Conservation (phyloP, 1,284 basidiomycete genomes). For the Mycena sp. region DNA sequence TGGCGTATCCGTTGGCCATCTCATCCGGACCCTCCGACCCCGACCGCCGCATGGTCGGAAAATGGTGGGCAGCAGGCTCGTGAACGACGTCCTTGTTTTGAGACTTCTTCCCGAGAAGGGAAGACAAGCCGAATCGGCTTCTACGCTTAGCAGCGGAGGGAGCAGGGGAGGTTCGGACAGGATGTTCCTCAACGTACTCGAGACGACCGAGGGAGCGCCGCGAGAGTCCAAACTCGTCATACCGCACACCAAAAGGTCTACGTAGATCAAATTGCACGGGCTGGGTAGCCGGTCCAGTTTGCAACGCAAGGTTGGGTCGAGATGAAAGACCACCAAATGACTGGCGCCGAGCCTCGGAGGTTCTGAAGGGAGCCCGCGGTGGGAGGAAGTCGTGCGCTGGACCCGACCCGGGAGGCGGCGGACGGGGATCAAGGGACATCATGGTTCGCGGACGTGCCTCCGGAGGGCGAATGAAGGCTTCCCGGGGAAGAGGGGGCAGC, state of each 20-base stretch:
- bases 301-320: conserved; percentile 59
- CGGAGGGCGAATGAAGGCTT: conserved; percentile 52
- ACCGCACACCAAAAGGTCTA: conserved; percentile 47
- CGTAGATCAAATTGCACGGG: conserved; percentile 42
- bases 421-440: conserved; percentile 65
- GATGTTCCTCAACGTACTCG: conserved; percentile 55
- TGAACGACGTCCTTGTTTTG: conserved; percentile 48
- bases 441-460: conserved; percentile 72
- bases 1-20: conserved; percentile 49
- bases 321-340: conserved; percentile 76
- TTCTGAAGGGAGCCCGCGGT: conserved; percentile 71
- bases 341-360: conserved; percentile 67
- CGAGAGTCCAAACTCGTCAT: conserved; percentile 76
- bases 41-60: conserved; percentile 54
- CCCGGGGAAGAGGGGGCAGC: conserved; percentile 77
- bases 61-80: conserved; percentile 51
- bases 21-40: conserved; percentile 60
- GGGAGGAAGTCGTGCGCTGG: conserved; percentile 61
- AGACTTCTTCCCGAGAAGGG: conserved; percentile 71
- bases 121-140: conserved; percentile 73
- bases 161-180: conserved; percentile 36
- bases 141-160: conserved; percentile 63
- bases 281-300: conserved; percentile 53
- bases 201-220: conserved; percentile 67
- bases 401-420: conserved; percentile 50